Conservation (phyloP, 148 eudicot species). For the Camellia granthamiana region DNA sequence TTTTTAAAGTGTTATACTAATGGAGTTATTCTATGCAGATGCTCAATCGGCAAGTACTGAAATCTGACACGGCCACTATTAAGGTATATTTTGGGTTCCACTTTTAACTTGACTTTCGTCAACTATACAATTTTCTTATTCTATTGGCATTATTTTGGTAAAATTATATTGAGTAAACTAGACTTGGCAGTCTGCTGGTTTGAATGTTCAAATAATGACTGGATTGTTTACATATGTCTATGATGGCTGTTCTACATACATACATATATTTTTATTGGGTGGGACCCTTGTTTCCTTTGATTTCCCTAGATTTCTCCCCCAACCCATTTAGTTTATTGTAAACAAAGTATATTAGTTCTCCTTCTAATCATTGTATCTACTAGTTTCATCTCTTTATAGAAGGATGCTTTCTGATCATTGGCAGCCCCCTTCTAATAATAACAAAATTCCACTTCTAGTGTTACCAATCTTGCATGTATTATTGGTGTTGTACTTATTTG, state of each 20-base stretch:
- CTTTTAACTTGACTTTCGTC: neutral
- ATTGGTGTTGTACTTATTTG: neutral
- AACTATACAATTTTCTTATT: slow-evolving; percentile 1
- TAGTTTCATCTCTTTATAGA: too few relatives aligned
- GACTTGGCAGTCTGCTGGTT: neutral
- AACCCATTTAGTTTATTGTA: too few relatives aligned
- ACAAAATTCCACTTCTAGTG: neutral
- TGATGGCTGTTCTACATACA: neutral
- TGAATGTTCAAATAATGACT: neutral
- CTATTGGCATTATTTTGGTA: neutral
- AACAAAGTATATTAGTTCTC: too few relatives aligned
- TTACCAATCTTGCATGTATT: too few relatives aligned
- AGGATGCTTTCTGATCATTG: too few relatives aligned
- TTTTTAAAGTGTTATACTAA: slow-evolving; percentile 15
- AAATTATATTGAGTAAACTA: neutral
- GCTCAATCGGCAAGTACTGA: slow-evolving; percentile 90
- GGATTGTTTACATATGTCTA: neutral
- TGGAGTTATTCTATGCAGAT: slow-evolving; percentile 50
- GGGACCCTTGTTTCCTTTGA: too few relatives aligned
- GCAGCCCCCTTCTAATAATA: too few relatives aligned
- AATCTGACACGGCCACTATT: slow-evolving; percentile 87
- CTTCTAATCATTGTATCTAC: too few relatives aligned
- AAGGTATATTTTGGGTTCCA: slow-evolving; percentile 46
- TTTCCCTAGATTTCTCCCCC: too few relatives aligned
- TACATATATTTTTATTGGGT: too few relatives aligned